Evolutionary conservation across 2,329 filamentous ascomycete species (phyloP), one percentile per base, ranked within the genome.

Genomic region (Botrytis squamosa): DNA sequence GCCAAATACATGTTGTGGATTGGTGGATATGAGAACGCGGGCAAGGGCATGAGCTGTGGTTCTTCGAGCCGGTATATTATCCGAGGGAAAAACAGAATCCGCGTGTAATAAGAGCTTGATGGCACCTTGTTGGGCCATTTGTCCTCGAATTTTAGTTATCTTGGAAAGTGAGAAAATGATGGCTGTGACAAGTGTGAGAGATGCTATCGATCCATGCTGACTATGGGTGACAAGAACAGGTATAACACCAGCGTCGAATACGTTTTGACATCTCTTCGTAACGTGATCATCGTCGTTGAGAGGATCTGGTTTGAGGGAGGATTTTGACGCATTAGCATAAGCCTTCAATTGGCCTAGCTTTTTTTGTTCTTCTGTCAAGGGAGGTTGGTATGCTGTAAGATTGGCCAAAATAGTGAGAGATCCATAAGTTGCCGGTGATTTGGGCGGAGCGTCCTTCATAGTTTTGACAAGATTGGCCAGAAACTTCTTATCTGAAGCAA

Each of bases 91-190:
- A n/a, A 85, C 85, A 20, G 87, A 85, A 87, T 90, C 90, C 72
- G 91, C 88, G 22, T 91, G 88, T 40, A 98, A 87, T 36, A 98
- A 87, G 1, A 98, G 88, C 78, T 92, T 96, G 29, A 98, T 89
- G 2, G 93, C 94, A n/a, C 96, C 96, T 85, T 98, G 95, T 80
- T 98, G 96, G 4, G 94, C 93, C 76, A 99, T 90, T 67, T 89
- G 87, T 0, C 94, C 93, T 18, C 96, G 90, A 73, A 94, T 86
- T 72, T 89, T 89, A 57, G 90, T 86, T n/a, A 90, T 91, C 78
- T 91, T 90, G 29, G 94, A 91, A 7, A 99, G 85, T 0, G 93
- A 90, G 75, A 93, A 88, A 49, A 98, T 84, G 75, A 97, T 95
- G 65, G 90, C 89, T 70, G 93, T 88, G 71, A 92, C 91, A 42